Evolutionary conservation across 352 stramenopile species (phyloP).

Genomic region (Globisporangium barbulae): DNA sequence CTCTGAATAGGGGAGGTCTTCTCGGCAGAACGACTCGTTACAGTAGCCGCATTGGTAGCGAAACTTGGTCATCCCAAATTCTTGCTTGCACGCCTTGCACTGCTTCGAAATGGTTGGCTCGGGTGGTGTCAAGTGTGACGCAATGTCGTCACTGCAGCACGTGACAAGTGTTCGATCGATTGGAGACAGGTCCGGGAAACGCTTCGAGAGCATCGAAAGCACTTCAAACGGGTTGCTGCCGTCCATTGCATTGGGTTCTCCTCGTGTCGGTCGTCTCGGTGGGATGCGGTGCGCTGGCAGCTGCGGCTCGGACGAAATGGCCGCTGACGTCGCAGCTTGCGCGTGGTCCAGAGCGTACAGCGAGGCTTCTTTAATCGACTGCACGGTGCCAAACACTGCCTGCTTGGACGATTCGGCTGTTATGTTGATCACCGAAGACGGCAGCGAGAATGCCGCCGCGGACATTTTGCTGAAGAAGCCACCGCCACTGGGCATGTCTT

Average conservation of each 20-base stretch:
- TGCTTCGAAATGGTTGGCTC: constrained; percentile 55
- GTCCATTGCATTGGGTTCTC: constrained; percentile 13
- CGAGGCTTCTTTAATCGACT: constrained; percentile 77
- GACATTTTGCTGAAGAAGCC: constrained; percentile 71
- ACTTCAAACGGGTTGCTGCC: constrained; percentile 31
- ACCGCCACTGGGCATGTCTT: constrained; percentile 24
- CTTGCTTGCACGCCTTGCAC: constrained; percentile 64
- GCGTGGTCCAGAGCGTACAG: constrained; percentile 70
- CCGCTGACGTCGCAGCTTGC: constrained; percentile 57
- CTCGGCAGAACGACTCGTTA: constrained; percentile 71
- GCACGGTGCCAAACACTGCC: constrained; percentile 59
- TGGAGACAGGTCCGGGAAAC: constrained; percentile 70
- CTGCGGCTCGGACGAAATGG: constrained; percentile 48
- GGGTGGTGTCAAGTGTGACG: constrained; percentile 50
- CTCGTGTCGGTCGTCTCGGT: not conserved
- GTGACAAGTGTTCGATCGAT: constrained; percentile 71
- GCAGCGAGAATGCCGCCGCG: constrained; percentile 51
- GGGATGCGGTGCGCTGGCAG: constrained; percentile 22
- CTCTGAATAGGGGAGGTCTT: constrained; percentile 56
- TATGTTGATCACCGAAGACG: constrained; percentile 59
- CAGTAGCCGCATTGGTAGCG: constrained; percentile 84
- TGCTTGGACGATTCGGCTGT: constrained; percentile 62
- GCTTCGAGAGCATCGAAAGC: constrained; percentile 69
- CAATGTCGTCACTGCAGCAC: constrained; percentile 53
- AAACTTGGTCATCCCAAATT: constrained; percentile 85